Conservation (phyloP, 2,329 filamentous ascomycete species). For the Nemania sp. region DNA sequence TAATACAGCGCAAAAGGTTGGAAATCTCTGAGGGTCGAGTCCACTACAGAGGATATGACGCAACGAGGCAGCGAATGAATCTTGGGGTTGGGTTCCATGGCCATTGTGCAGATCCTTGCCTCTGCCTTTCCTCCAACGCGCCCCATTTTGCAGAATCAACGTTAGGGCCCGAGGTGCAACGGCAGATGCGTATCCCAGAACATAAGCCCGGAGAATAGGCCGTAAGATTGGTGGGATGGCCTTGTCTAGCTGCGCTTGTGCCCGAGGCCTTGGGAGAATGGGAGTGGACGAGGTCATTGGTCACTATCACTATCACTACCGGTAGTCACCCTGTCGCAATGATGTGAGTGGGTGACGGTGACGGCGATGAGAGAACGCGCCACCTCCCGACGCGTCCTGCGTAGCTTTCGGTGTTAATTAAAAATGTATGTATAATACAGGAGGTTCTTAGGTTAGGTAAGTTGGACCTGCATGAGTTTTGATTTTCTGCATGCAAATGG, state of each 20-base stretch:
- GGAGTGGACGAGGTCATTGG: conserved; percentile 47
- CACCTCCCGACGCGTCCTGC: conserved; percentile 27
- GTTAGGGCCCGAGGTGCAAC: conserved; percentile 68
- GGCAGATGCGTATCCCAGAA: conserved; percentile 70
- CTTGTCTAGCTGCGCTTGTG: conserved; percentile 46
- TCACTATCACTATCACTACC: too few species aligned
- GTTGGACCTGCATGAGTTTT: too few species aligned
- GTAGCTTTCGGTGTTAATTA: neutral
- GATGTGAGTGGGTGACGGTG: neutral
- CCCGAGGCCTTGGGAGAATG: conserved; percentile 37
- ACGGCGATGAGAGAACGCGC: conserved; percentile 24
- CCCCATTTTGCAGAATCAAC: conserved; percentile 64
- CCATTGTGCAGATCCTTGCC: conserved; percentile 46
- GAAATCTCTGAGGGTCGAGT: conserved; percentile 68
- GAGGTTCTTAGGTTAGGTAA: too few species aligned
- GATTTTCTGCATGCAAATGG: neutral
- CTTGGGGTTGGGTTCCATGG: conserved; percentile 41
- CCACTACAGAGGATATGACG: conserved; percentile 62
- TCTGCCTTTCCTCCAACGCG: conserved; percentile 52
- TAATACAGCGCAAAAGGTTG: conserved; percentile 71
- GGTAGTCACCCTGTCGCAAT: conserved; percentile 11
- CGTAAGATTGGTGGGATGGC: conserved; percentile 63
- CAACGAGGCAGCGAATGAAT: conserved; percentile 51
- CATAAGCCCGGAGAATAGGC: conserved; percentile 69
- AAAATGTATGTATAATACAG: too few species aligned